These are phyloP conservation scores for Potentilla sterilis DNA, from an alignment of 306 rosid genomes.

Conservation along the genomic window DNA sequence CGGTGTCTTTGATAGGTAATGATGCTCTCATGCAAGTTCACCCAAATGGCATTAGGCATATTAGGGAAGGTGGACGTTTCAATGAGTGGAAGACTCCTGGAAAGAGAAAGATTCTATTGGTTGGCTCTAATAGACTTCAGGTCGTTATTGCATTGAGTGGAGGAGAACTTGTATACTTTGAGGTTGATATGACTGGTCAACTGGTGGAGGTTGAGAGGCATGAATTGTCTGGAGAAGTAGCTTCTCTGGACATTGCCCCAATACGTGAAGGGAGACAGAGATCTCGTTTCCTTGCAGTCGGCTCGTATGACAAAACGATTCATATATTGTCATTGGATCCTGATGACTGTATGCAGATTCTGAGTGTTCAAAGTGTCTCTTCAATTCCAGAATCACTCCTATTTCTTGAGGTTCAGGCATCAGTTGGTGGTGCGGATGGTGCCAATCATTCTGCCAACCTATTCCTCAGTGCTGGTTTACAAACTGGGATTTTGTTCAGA, in stretches of 20 bases:
- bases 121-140: conserved; percentile 89
- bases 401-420: conserved; percentile 90
- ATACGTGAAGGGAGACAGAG: conserved; percentile 94
- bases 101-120: conserved; percentile 85
- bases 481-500: conserved; percentile 87
- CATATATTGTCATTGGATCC: conserved; percentile 91
- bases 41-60: conserved; percentile 97
- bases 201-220: conserved; percentile 95
- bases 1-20: conserved; percentile 96
- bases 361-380: conserved; percentile 88
- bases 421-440: conserved; percentile 96
- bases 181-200: conserved; percentile 93
- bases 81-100: conserved; percentile 99
- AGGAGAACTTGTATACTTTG: conserved; percentile 93
- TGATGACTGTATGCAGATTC: conserved; percentile 88
- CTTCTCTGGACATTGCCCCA: conserved; percentile 93
- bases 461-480: conserved; percentile 86
- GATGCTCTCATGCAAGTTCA: conserved; percentile 99
- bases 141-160: conserved; percentile 95
- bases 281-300: conserved; percentile 94
- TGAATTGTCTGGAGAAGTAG: conserved; percentile 96
- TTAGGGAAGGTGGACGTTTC: conserved; percentile 97
- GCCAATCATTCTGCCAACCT: conserved; percentile 97
- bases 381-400: conserved; percentile 94
- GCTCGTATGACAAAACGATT: conserved; percentile 85